Conservation (phyloP, 1,284 basidiomycete species). For the Hymenochaete sp. region DNA sequence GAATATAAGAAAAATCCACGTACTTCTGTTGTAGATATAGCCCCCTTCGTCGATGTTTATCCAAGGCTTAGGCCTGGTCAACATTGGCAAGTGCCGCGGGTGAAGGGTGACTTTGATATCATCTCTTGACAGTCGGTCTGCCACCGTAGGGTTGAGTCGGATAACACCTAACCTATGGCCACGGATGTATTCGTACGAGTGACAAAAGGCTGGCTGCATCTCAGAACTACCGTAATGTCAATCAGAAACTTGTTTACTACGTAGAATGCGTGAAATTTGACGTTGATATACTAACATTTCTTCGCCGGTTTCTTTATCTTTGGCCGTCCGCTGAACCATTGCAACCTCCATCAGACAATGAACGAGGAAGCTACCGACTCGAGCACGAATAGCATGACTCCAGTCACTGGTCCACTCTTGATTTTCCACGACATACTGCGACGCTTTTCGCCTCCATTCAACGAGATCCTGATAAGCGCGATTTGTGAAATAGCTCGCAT, state of each 20-base stretch:
- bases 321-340: slow-evolving; percentile 57
- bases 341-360: slow-evolving; percentile 81
- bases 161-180: slow-evolving; percentile 91
- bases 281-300: slow-evolving; percentile 37
- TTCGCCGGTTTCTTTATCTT: slow-evolving; percentile 49
- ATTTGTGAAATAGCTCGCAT: slow-evolving; percentile 46
- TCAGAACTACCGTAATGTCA: slow-evolving; percentile 45
- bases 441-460: slow-evolving; percentile 51
- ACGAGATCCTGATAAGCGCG: slow-evolving; percentile 50
- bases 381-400: slow-evolving; percentile 71
- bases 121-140: slow-evolving; percentile 75
- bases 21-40: slow-evolving; percentile 74
- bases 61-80: slow-evolving; percentile 90
- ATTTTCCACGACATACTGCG: slow-evolving; percentile 53
- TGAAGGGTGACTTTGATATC: slow-evolving; percentile 71
- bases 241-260: slow-evolving; percentile 1
- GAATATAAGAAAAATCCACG: slow-evolving; percentile 22
- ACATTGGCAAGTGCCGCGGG: slow-evolving; percentile 93
- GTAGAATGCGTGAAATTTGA: neutral
- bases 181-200: slow-evolving; percentile 88
- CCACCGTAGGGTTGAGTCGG: slow-evolving; percentile 76
- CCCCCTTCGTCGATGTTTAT: slow-evolving; percentile 71
- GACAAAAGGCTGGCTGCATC: slow-evolving; percentile 85
- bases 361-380: slow-evolving; percentile 78
- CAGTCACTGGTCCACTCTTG: slow-evolving; percentile 75